Evolutionary conservation across 139 green algal species (phyloP), one percentile per base, ranked within the genome.

Genomic region (Picochlorum sp.): DNA sequence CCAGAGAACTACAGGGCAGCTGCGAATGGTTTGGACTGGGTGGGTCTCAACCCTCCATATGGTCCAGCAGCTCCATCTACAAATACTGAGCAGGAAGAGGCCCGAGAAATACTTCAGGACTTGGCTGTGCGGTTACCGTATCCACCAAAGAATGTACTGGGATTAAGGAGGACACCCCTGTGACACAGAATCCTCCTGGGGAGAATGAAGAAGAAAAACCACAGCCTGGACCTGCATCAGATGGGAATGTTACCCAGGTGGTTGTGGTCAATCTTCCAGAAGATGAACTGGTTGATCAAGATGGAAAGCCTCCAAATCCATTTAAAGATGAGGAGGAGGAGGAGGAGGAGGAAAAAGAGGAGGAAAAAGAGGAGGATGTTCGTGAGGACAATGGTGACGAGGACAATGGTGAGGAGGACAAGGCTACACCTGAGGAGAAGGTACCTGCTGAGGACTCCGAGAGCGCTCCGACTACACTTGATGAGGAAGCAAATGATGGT

Each of bases 1-100:
- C 67, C 67, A 28, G 45, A 60, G 15, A 65, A 65, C 34, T 65
- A 65, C 28, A 51, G 23, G 20, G n/a, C 20, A 28, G 58, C 58
- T 0, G 58, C 58, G 1, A 18, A 49, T 18, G 44, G 58, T 52
- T 18, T 65, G 23, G 41, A 51, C 20, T 65, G 58, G 58, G 44
- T 65, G 8, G 41, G 20, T 28, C 23, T 65, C 15, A 28, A 65
- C 8, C 58, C 58, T n/a, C n/a, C 20, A 32, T 21, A 57, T 65
- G 58, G 58, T 26, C 58, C 58, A 28, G 41, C 20, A 28, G 58
- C 58, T 26, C 58, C 58, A 28, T 50, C 58, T 18, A 23, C 20
- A 24, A 18, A 59, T 32, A 18, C 20, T 20, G 20, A 65, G 10
- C 20, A 51, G 21, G 4, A 51, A 14, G 23, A 21, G 15, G 58